phyloP scores from a whole-genome alignment of 768 basidiomycete species.

The Agaricus subrufescens region DNA sequence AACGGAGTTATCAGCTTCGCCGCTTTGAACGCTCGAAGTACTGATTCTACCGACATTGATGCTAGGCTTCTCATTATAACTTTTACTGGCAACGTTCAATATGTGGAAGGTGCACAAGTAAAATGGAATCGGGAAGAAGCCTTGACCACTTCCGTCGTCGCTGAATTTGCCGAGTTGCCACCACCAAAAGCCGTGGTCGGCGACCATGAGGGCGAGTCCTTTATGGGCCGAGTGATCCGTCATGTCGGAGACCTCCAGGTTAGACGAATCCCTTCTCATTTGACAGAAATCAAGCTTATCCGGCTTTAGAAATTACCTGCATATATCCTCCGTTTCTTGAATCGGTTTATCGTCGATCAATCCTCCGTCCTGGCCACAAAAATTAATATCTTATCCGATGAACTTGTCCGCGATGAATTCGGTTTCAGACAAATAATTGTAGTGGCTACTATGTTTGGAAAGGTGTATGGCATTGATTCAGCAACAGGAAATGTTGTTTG shows the following conservation, averaged over 20 bases:
- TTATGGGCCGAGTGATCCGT: constrained; percentile 44
- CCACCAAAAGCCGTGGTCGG: constrained; percentile 29
- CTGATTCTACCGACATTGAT: background rate
- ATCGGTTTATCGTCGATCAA: constrained; percentile 68
- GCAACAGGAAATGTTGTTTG: constrained; percentile 74
- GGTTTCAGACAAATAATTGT: constrained; percentile 86
- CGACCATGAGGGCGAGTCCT: constrained; percentile 44
- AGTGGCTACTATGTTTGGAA: constrained; percentile 64
- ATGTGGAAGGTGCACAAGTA: constrained; percentile 33
- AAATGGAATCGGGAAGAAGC: constrained; percentile 83
- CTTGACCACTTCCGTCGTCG: constrained; percentile 56
- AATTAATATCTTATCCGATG: constrained; percentile 27
- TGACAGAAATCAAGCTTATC: background rate
- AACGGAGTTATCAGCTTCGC: constrained; percentile 10
- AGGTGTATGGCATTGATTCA: constrained; percentile 80
- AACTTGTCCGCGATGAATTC: constrained; percentile 67
- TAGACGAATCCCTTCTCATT: background rate
- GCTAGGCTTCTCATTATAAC: constrained; percentile 72
- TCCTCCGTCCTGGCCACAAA: constrained; percentile 24
- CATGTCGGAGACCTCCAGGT: constrained; percentile 63
- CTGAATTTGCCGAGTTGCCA: constrained; percentile 76
- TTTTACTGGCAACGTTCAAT: constrained; percentile 56
- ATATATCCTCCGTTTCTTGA: constrained; percentile 61
- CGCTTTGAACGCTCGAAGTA: constrained; percentile 5
- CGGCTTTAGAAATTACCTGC: constrained; percentile 59